phyloP scores from a whole-genome alignment of 768 basidiomycete species.

The Mycena rebaudengoi region DNA sequence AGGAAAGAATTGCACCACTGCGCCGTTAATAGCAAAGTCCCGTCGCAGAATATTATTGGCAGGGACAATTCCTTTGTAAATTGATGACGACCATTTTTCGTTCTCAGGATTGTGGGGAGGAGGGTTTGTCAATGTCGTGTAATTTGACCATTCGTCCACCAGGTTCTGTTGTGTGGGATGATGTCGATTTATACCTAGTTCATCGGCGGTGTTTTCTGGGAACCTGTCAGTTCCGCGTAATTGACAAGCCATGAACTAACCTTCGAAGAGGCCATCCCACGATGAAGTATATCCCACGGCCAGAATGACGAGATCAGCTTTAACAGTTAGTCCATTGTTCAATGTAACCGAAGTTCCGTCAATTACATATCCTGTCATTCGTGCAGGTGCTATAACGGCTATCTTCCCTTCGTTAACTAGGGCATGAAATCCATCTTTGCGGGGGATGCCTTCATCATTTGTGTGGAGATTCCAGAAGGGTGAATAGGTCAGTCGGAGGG shows the following conservation, averaged over 20 bases:
- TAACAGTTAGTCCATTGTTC: conserved; percentile 49
- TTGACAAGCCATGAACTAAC: conserved; percentile 30
- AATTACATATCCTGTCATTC: conserved; percentile 46
- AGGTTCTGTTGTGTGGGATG: conserved; percentile 26
- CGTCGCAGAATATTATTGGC: conserved; percentile 60
- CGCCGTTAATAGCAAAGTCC: conserved; percentile 73
- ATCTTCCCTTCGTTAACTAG: conserved; percentile 62
- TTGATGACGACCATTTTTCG: conserved; percentile 52
- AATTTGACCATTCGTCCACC: conserved; percentile 44
- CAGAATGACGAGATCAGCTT: conserved; percentile 59
- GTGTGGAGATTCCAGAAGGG: conserved; percentile 48
- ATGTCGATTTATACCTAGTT: conserved; percentile 60
- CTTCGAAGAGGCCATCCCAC: conserved; percentile 52
- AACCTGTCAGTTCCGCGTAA: background rate
- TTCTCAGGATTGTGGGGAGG: conserved; percentile 44
- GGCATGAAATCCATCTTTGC: conserved; percentile 56
- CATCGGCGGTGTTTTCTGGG: conserved; percentile 54
- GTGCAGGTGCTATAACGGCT: conserved; percentile 52
- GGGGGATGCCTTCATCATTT: conserved; percentile 63
- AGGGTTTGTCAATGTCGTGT: conserved; percentile 50
- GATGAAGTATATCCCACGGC: conserved; percentile 70
- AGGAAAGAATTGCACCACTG: conserved; percentile 41
- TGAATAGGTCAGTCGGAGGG: conserved; percentile 32
- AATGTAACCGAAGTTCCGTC: conserved; percentile 51
- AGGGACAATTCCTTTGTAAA: conserved; percentile 71